Evolutionary conservation across 176 grass and related monocot genomes (phyloP).

Genomic region (Aegilops longissima): DNA sequence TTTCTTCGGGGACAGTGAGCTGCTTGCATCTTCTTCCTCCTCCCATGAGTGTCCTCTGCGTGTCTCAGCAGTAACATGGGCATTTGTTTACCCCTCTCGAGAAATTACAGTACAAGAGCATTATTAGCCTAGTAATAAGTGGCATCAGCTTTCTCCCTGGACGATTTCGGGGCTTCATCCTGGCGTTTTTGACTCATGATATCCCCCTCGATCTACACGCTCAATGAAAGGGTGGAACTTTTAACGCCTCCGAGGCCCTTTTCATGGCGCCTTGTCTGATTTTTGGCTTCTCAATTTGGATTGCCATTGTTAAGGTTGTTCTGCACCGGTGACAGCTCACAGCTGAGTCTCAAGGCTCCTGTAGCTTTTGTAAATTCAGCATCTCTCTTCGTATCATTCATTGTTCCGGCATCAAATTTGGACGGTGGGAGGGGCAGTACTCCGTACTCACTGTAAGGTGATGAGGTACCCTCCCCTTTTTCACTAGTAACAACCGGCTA

Average conservation of each 20-base stretch:
- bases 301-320: background rate
- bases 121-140: conserved; percentile 7
- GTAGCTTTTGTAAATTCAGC: conserved; percentile 1
- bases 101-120: conserved; percentile 13
- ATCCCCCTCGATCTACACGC: background rate
- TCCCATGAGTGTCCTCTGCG: background rate
- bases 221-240: background rate
- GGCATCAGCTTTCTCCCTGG: background rate
- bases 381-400: conserved; percentile 28
- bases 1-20: background rate
- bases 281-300: conserved; percentile 22
- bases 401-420: conserved; percentile 8
- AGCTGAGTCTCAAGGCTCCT: background rate
- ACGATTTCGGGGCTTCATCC: background rate
- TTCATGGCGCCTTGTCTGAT: background rate
- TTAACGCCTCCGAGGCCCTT: background rate
- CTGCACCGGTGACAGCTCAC: background rate
- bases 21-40: conserved; percentile 23
- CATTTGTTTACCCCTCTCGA: conserved; percentile 19
- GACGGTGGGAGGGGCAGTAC: background rate
- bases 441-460: conserved; percentile 2
- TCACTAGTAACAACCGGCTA: conserved; percentile 11
- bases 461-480: background rate
- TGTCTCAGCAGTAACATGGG: background rate
- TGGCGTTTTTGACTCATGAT: conserved; percentile 15